These are phyloP conservation scores for Echinosophora koreensis DNA, from an alignment of 306 rosid genomes.

Conservation along the genomic window DNA sequence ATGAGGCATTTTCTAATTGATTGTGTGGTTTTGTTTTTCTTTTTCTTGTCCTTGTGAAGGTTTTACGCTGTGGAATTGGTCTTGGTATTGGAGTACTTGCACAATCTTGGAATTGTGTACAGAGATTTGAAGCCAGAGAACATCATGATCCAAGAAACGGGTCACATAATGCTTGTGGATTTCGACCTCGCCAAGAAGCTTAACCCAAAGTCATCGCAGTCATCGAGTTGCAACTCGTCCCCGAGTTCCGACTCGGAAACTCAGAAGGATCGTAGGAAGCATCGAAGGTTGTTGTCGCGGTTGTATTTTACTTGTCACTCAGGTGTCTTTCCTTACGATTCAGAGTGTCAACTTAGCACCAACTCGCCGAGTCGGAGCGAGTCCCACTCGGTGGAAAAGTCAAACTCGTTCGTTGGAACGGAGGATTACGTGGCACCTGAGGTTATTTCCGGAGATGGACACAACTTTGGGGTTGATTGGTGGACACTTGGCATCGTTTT, in stretches of 20 bases:
- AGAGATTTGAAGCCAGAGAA: conserved; percentile 96
- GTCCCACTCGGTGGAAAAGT: conserved; percentile 67
- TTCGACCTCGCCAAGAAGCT: conserved; percentile 84
- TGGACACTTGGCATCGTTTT: conserved; percentile 85
- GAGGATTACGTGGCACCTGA: conserved; percentile 99
- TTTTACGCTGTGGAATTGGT: conserved; percentile 93
- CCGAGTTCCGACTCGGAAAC: conserved; percentile 6
- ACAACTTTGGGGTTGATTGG: conserved; percentile 88
- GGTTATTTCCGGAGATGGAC: conserved; percentile 74
- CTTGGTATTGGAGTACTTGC: conserved; percentile 78
- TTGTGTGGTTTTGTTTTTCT: background rate
- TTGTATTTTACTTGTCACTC: conserved; percentile 54
- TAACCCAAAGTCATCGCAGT: conserved; percentile 50
- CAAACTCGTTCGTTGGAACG: conserved; percentile 93
- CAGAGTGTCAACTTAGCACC: background rate
- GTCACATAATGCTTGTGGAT: conserved; percentile 95
- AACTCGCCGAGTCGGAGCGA: conserved; percentile 17
- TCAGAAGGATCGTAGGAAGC: conserved; percentile 17
- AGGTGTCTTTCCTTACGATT: conserved; percentile 46
- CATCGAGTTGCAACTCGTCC: conserved; percentile 47
- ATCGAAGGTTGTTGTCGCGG: conserved; percentile 44
- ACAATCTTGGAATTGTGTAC: conserved; percentile 77
- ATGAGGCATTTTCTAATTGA: background rate
- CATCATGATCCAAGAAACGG: conserved; percentile 80
- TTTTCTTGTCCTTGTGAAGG: conserved; percentile 41